Evolutionary conservation across 805 yeast species (phyloP).

Genomic region (Candida loeiensis): DNA sequence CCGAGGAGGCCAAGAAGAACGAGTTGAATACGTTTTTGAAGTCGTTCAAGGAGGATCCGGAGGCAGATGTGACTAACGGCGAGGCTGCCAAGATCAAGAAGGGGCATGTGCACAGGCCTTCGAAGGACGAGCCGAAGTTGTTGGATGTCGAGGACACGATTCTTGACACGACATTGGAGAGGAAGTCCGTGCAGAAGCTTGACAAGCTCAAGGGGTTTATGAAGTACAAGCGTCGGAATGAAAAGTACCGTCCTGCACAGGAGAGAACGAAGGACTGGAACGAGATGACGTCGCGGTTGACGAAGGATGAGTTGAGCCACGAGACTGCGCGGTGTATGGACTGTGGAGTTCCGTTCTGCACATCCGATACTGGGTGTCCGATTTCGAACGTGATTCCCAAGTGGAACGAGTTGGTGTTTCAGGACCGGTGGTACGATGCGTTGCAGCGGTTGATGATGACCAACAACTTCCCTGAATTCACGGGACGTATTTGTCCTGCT

Average conservation of each 20-base stretch:
- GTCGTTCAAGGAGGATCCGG: constrained; percentile 77
- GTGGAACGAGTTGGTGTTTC: constrained; percentile 95
- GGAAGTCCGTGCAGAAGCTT: constrained; percentile 56
- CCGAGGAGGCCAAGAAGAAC: constrained; percentile 60
- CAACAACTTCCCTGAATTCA: constrained; percentile 97
- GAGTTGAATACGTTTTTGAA: constrained; percentile 65
- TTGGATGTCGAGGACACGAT: constrained; percentile 88
- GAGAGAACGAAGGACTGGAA: constrained; percentile 87
- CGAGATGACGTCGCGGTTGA: constrained; percentile 76
- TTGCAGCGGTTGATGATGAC: constrained; percentile 89
- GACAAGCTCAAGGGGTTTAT: constrained; percentile 89
- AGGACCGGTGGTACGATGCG: constrained; percentile 93
- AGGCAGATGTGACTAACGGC: constrained; percentile 84
- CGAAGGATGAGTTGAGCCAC: constrained; percentile 79
- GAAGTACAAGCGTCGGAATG: constrained; percentile 87
- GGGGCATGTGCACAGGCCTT: constrained; percentile 41
- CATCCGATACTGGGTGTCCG: constrained; percentile 97
- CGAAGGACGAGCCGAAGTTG: constrained; percentile 69
- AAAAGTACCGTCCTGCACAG: constrained; percentile 75
- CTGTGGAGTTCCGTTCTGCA: constrained; percentile 99
- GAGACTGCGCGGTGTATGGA: constrained; percentile 99
- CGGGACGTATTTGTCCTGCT: constrained; percentile 98
- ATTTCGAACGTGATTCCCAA: constrained; percentile 95
- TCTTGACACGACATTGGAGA: constrained; percentile 61
- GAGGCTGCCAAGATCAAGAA: constrained; percentile 63